Evolutionary conservation across 768 basidiomycete species (phyloP).

Genomic region (Agrocybe chaxingu): DNA sequence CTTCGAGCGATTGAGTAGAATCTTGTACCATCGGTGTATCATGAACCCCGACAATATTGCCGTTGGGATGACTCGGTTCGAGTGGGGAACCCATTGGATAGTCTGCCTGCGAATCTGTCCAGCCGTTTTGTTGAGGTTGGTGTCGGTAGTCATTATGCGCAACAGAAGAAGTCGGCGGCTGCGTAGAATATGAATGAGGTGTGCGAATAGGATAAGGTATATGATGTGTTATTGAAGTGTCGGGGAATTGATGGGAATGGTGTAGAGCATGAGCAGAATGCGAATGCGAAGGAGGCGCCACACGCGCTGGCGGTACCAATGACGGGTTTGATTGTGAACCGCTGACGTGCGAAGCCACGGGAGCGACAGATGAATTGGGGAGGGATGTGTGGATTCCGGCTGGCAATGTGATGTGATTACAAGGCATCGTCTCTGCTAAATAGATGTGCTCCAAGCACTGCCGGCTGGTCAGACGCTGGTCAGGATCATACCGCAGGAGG

Average conservation of each 20-base stretch:
- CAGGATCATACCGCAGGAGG: slow-evolving; percentile 90
- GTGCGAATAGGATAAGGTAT: slow-evolving; percentile 40
- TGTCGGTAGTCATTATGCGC: slow-evolving; percentile 24
- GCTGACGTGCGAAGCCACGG: slow-evolving; percentile 31
- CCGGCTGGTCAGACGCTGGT: slow-evolving; percentile 76
- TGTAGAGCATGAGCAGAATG: slow-evolving; percentile 35
- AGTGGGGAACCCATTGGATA: slow-evolving; percentile 59
- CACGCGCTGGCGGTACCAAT: slow-evolving; percentile 30
- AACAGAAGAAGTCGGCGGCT: slow-evolving; percentile 17
- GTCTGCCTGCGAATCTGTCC: slow-evolving; percentile 35
- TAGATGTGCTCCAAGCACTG: slow-evolving; percentile 90
- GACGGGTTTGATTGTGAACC: slow-evolving; percentile 29
- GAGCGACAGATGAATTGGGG: slow-evolving; percentile 29
- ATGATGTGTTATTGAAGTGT: slow-evolving; percentile 50
- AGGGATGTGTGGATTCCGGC: slow-evolving; percentile 43
- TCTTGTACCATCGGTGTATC: slow-evolving; percentile 53
- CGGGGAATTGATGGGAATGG: slow-evolving; percentile 41
- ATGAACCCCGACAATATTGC: slow-evolving; percentile 48
- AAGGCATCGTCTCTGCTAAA: slow-evolving; percentile 72
- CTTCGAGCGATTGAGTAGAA: slow-evolving; percentile 41
- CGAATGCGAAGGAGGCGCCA: slow-evolving; percentile 45
- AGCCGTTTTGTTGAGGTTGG: slow-evolving; percentile 29
- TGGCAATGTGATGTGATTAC: slow-evolving; percentile 64
- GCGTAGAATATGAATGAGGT: slow-evolving; percentile 17
- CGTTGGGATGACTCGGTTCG: slow-evolving; percentile 42